Evolutionary conservation across 2,329 filamentous ascomycete genomes (phyloP), one percentile per base, ranked within the genome.

Genomic region (Emergomyces africanus): DNA sequence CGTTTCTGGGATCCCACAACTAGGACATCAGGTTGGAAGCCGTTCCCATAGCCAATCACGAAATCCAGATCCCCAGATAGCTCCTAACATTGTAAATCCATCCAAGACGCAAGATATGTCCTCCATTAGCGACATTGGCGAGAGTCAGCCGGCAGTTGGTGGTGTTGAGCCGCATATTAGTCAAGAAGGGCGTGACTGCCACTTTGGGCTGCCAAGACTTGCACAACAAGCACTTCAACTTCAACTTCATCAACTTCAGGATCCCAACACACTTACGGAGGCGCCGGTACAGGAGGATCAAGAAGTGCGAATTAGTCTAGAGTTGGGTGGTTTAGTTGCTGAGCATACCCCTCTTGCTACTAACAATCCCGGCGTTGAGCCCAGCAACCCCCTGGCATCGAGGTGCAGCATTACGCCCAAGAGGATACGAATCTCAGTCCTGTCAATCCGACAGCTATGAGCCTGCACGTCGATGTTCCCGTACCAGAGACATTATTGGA

Each of bases 181-280:
- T 54, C 53, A 55, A 23, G 30, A 18, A 35, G 57, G n/a, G 42
- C 54, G 41, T 39, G 55, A 57, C 28, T 18, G 25, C 44, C 48
- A 14, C 9, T 20, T 33, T 28, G 54, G 50, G 44, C 46, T 60
- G 55, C 56, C 56, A 54, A 61, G 53, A 48, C 39, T 60, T 12
- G 59, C 59, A 48, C 53, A 30, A 48, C 50, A 60, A 53, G 57
- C 61, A 44, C 56, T 60, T 58, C 35, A 46, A 54, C 61, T 57
- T 49, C 59, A 56, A 1, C 33, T 35, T 35, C 33, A 35, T 41
- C 42, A 55, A 41, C 37, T 33, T 54, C 33, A 23, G 10, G 18
- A 55, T n/a, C 44, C 53, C 18, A 44, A 44, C 39, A 23, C 39
- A n/a, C 18, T 9, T 14, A 15, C 53, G n/a, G 25, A 20, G 30